phyloP scores from a whole-genome alignment of 805 yeast genomes.

The Suhomyces sp. region DNA sequence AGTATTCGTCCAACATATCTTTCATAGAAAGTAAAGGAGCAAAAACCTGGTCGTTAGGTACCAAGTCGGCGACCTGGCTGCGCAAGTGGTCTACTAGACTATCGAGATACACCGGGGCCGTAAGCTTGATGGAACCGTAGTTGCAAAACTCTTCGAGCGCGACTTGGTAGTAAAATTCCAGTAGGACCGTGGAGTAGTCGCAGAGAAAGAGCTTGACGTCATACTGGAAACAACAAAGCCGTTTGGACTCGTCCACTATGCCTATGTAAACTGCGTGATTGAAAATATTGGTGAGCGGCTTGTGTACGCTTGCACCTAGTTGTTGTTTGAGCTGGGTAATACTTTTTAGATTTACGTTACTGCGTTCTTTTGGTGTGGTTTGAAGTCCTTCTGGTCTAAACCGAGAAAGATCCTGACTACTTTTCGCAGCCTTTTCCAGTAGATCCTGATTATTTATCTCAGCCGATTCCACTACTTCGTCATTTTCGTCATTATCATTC shows the following conservation, averaged over 20 bases:
- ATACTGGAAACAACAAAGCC: conserved; percentile 81
- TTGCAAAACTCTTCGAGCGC: conserved; percentile 77
- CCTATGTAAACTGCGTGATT: conserved; percentile 76
- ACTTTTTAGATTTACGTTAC: conserved; percentile 53
- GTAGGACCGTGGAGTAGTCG: conserved; percentile 70
- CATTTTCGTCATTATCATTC: no score
- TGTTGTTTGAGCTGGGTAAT: conserved; percentile 53
- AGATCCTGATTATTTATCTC: no score
- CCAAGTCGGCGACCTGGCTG: conserved; percentile 20
- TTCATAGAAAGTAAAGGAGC: conserved; percentile 43
- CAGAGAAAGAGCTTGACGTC: conserved; percentile 74
- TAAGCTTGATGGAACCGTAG: conserved; percentile 52
- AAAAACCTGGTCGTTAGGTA: conserved; percentile 15
- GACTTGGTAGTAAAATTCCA: conserved; percentile 76
- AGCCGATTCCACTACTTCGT: not conserved
- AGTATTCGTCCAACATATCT: conserved; percentile 83
- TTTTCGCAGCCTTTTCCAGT: no score
- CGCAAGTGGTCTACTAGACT: conserved; percentile 38
- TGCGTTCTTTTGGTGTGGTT: conserved; percentile 13
- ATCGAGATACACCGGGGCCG: conserved; percentile 20
- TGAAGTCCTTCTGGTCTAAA: not conserved
- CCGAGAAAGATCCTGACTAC: not conserved
- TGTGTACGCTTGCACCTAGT: conserved; percentile 45
- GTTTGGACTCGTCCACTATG: conserved; percentile 63
- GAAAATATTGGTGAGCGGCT: conserved; percentile 63